Evolutionary conservation across 2,329 filamentous ascomycete genomes (phyloP).

Genomic region (Raffaelea ambrosiae): DNA sequence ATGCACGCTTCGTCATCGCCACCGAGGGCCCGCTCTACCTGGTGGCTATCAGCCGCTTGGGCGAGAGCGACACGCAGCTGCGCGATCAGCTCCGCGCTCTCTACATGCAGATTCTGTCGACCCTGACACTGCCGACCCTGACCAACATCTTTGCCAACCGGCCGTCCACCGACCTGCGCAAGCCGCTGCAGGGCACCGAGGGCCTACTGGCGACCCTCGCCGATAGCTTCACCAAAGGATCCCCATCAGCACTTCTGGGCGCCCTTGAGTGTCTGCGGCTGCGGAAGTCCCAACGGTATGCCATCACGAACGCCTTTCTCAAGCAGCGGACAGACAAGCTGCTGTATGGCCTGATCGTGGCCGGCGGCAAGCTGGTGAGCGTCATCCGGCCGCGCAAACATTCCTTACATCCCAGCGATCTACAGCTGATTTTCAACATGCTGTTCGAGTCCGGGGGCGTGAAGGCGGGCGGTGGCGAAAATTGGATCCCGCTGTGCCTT

Average conservation of each 20-base stretch:
- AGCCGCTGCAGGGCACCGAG: conserved; percentile 86
- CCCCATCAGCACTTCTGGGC: conserved; percentile 77
- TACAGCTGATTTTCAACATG: conserved; percentile 99
- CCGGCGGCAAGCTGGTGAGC: conserved; percentile 85
- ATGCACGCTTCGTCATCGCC: conserved; percentile 75
- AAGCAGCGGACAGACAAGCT: conserved; percentile 69
- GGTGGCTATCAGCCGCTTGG: conserved; percentile 82
- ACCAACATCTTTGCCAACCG: conserved; percentile 81
- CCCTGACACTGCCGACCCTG: conserved; percentile 79
- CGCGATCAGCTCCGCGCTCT: conserved; percentile 82
- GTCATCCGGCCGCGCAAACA: conserved; percentile 92
- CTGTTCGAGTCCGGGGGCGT: conserved; percentile 91
- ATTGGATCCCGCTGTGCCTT: conserved; percentile 93
- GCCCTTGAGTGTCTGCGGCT: conserved; percentile 90
- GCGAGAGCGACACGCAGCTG: conserved; percentile 87
- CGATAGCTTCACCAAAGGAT: conserved; percentile 90
- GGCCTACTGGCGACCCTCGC: conserved; percentile 82
- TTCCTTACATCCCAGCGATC: conserved; percentile 87
- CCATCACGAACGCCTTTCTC: conserved; percentile 81
- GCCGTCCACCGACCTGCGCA: conserved; percentile 86
- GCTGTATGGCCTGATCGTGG: conserved; percentile 88
- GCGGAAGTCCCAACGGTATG: conserved; percentile 74
- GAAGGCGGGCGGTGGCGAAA: conserved; percentile 84
- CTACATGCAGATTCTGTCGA: conserved; percentile 98
- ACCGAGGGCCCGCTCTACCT: conserved; percentile 85